These are phyloP conservation scores for Sporothrix sp. DNA, from an alignment of 2,329 filamentous ascomycete species.

Conservation along the genomic window DNA sequence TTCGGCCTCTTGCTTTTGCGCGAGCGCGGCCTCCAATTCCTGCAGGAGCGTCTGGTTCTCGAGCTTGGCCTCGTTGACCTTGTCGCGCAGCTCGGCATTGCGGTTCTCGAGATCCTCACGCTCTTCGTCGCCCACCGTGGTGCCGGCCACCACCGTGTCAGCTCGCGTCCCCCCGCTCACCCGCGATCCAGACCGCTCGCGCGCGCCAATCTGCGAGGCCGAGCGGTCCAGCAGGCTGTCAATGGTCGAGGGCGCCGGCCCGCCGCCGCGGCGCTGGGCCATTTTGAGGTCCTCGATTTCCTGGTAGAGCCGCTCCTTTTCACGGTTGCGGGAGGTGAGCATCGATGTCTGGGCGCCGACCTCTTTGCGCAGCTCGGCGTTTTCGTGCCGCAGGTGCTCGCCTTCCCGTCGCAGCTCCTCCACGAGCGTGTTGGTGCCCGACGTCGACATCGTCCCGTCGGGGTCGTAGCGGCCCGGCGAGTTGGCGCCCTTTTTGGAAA, in stretches of 20 bases:
- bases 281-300: conserved; percentile 97
- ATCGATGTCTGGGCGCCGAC: conserved; percentile 95
- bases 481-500: conserved; percentile 45
- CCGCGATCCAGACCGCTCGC: conserved; percentile 64
- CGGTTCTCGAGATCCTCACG: conserved; percentile 80
- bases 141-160: conserved; percentile 33
- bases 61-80: conserved; percentile 74
- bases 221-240: conserved; percentile 94
- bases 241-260: conserved; percentile 51
- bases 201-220: conserved; percentile 64
- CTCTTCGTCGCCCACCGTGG: conserved; percentile 37
- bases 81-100: conserved; percentile 74
- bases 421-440: conserved; percentile 55
- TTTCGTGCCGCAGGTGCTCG: conserved; percentile 79
- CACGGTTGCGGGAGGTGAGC: conserved; percentile 89
- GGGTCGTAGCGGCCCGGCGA: conserved; percentile 28
- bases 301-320: conserved; percentile 89
- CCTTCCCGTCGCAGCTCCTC: conserved; percentile 63
- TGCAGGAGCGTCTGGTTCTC: conserved; percentile 80
- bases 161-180: conserved; percentile 57
- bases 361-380: conserved; percentile 82
- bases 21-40: conserved; percentile 66
- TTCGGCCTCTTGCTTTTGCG: conserved; percentile 51
- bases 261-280: conserved; percentile 61
- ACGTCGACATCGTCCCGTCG: conserved; percentile 36